Conservation (phyloP, 2,329 filamentous ascomycete genomes). For the Fusarium sp. region DNA sequence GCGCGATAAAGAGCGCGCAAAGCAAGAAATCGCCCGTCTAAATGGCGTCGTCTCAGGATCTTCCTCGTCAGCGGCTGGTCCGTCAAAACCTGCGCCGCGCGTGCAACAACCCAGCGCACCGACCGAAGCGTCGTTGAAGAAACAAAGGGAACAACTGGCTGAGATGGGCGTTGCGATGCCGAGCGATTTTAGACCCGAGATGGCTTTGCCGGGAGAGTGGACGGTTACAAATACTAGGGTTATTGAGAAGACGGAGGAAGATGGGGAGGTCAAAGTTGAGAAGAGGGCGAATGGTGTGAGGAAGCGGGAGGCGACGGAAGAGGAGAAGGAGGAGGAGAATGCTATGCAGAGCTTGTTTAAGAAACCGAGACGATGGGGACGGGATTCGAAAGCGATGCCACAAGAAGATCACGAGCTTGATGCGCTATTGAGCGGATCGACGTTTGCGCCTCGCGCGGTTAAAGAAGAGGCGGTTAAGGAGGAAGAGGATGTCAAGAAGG, state of each 20-base stretch:
- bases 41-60: conserved; percentile 76
- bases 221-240: conserved; percentile 74
- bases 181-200: conserved; percentile 78
- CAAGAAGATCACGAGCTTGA: conserved; percentile 69
- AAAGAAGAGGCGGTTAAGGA: conserved; percentile 44
- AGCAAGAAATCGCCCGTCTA: conserved; percentile 85
- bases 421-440: conserved; percentile 61
- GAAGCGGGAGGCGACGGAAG: conserved; percentile 71
- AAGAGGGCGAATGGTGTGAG: conserved; percentile 66
- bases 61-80: conserved; percentile 46
- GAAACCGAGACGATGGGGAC: conserved; percentile 66
- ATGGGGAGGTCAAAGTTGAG: conserved; percentile 56
- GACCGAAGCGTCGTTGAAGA: conserved; percentile 75
- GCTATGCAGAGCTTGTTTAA: conserved; percentile 70
- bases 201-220: conserved; percentile 94
- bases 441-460: conserved; percentile 40
- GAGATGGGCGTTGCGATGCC: conserved; percentile 89
- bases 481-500: conserved; percentile 39
- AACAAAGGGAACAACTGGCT: conserved; percentile 87
- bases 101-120: conserved; percentile 27
- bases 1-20: conserved; percentile 83
- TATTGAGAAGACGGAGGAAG: conserved; percentile 58
- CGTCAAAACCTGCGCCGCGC: conserved; percentile 28
- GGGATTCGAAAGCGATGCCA: conserved; percentile 62
- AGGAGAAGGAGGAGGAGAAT: conserved; percentile 70